Percentiles rank a stretch among this genome's conserved stretches.
These are phyloP conservation scores for Pelargonium cotyledonis DNA, from an alignment of 441 rosid species.

Conservation along the genomic window DNA sequence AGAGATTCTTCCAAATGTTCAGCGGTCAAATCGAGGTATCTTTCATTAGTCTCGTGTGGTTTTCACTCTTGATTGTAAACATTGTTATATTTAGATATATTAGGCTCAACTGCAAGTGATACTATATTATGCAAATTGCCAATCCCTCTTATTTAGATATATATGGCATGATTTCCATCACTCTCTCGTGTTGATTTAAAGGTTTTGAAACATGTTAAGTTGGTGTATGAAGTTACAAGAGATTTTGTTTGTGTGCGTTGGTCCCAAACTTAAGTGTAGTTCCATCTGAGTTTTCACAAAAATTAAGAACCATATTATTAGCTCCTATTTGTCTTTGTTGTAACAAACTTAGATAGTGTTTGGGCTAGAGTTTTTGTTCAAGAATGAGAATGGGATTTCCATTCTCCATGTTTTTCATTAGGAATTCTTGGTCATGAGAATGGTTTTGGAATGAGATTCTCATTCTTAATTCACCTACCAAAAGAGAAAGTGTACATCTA, in stretches of 20 bases:
- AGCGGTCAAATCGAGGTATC: conserved; percentile 52
- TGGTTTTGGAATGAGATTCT: too few species aligned
- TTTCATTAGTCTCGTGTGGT: not conserved
- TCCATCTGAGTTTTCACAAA: too few species aligned
- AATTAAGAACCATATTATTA: too few species aligned
- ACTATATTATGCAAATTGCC: not conserved
- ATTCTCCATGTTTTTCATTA: too few species aligned
- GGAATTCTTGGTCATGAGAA: too few species aligned
- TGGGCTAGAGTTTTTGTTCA: too few species aligned
- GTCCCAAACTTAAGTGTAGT: too few species aligned
- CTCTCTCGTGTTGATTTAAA: not conserved
- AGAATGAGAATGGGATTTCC: too few species aligned
- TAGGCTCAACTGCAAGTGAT: not conserved
- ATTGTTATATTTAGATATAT: conserved; percentile 4
- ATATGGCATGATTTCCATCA: not conserved
- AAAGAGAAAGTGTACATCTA: too few species aligned
- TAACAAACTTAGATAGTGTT: too few species aligned
- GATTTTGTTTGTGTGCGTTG: not conserved
- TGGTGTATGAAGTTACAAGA: not conserved
- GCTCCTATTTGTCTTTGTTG: too few species aligned
- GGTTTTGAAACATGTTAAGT: not conserved
- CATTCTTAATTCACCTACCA: too few species aligned
- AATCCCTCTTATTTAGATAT: not conserved
- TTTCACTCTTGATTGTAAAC: not conserved
- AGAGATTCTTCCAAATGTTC: conserved; percentile 52